Conservation (phyloP, 306 rosid species). For the Medicago ruthenica region DNA sequence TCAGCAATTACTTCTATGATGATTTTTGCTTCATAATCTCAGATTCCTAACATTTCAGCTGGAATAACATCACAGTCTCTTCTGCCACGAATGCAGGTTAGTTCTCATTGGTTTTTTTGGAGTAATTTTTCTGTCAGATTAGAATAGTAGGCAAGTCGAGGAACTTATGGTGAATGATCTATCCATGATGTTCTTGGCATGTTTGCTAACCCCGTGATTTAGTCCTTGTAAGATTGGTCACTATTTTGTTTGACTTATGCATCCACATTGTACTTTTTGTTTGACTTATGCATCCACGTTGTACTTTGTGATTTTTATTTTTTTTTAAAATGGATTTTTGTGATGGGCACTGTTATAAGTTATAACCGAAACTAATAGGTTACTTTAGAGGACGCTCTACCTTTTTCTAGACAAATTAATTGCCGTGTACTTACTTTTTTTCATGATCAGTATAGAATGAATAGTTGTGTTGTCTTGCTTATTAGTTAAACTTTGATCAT, state of each 20-base stretch:
- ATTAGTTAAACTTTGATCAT: slow-evolving; percentile 22
- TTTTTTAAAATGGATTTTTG: too few relatives aligned
- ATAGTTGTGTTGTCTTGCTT: slow-evolving; percentile 14
- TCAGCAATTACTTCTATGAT: slow-evolving; percentile 31
- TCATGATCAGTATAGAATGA: slow-evolving; percentile 18
- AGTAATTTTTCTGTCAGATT: slow-evolving; percentile 2
- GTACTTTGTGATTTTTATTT: slow-evolving; percentile 1
- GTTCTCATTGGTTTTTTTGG: slow-evolving; percentile 31
- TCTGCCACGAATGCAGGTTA: slow-evolving; percentile 79
- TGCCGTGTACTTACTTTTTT: slow-evolving; percentile 8
- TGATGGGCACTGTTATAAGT: background rate
- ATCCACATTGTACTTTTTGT: background rate
- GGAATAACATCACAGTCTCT: slow-evolving; percentile 79
- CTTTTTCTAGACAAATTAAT: background rate
- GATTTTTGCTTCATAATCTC: slow-evolving; percentile 42
- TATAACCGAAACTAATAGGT: slow-evolving; percentile 8
- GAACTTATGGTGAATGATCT: slow-evolving; percentile 16
- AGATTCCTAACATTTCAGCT: slow-evolving; percentile 89
- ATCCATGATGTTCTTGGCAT: slow-evolving; percentile 11
- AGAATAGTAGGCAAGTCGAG: slow-evolving; percentile 1
- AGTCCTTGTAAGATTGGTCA: slow-evolving; percentile 30
- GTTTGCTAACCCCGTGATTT: slow-evolving; percentile 9
- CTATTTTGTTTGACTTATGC: slow-evolving; percentile 26
- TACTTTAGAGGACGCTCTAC: slow-evolving; percentile 8
- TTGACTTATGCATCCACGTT: too few relatives aligned